These are phyloP conservation scores for Extremus antarcticus DNA, from an alignment of 495 filamentous ascomycete genomes.

Conservation along the genomic window DNA sequence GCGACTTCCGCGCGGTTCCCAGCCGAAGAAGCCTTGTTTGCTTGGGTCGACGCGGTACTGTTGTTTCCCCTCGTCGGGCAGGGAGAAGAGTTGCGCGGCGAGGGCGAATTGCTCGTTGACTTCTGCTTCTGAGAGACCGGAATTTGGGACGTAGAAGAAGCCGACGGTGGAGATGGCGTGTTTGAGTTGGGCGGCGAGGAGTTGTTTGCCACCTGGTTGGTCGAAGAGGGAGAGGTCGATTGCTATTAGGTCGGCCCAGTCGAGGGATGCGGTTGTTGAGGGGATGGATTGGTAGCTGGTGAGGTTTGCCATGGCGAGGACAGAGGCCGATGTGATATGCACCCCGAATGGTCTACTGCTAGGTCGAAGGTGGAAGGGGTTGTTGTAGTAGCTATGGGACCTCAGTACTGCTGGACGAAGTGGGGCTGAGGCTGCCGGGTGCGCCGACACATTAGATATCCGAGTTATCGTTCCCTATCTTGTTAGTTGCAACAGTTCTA, in stretches of 20 bases:
- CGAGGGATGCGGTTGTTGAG: not conserved
- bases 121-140: slow-evolving; percentile 45
- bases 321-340: no score
- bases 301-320: not conserved
- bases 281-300: not conserved
- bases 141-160: slow-evolving; percentile 47
- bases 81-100: slow-evolving; percentile 41
- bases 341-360: no score
- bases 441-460: no score
- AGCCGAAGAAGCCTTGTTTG: not conserved
- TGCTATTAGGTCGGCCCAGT: slow-evolving; percentile 45
- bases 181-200: slow-evolving; percentile 43
- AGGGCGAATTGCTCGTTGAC: slow-evolving; percentile 46
- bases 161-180: slow-evolving; percentile 32
- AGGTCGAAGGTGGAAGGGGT: no score
- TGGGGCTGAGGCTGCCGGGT: no score
- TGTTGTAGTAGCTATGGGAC: no score
- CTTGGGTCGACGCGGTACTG: slow-evolving; percentile 1
- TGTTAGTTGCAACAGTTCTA: no score
- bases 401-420: no score
- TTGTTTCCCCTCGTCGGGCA: slow-evolving; percentile 22
- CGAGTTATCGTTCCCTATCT: no score
- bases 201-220: slow-evolving; percentile 41
- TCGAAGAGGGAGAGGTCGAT: slow-evolving; percentile 42
- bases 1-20: not conserved